Evolutionary conservation across 495 filamentous ascomycete genomes (phyloP), one percentile per base, ranked within the genome.

Genomic region (Geopyxis carbonaria): DNA sequence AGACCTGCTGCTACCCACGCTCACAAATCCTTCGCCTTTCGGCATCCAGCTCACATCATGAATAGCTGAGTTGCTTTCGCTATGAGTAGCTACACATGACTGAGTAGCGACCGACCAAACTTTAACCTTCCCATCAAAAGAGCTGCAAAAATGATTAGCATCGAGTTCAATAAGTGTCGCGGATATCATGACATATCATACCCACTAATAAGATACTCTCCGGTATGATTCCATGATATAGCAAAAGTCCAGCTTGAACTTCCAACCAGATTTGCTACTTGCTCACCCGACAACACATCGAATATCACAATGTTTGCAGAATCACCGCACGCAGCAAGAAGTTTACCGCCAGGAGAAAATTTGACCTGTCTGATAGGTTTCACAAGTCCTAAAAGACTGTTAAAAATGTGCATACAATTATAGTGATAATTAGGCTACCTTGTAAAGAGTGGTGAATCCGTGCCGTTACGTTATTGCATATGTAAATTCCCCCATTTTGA

Each of bases 321-420:
- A 52, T 95, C 84, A 30, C 89, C 89, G 20, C 82, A 80, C n/a
- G 86, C 89, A 23, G 91, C 91, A 15, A 97, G 73, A 7, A 86
- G 66, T 46, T 70, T 86, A 43, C 76, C 74, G 16, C 68, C 76
- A 0, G 89, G 89, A 15, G 82, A 92, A 60, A 97, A 95, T 2
- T 79, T 67, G 21, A 95, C 74, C 5, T 75, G 59, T 42, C 89
- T 74, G 24, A 94, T 74, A 2, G 86, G 78, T 40, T 85, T 89
- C 13, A 83, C 68, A 32, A 95, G 65, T 22, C 89, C 85, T 91
- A 32, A 11, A 24, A 27, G 22, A 18, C 38, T 19, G 8, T n/a
- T 33, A 11, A 33, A 2, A 34, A 34, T 13, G 31, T n/a, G 11
- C 27, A 15, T 30, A 43, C 8, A 36, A 20, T 10, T 10, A 7